Evolutionary conservation across 2,329 filamentous ascomycete species (phyloP), one percentile per base, ranked within the genome.

Genomic region (Aspergillus uvarum): DNA sequence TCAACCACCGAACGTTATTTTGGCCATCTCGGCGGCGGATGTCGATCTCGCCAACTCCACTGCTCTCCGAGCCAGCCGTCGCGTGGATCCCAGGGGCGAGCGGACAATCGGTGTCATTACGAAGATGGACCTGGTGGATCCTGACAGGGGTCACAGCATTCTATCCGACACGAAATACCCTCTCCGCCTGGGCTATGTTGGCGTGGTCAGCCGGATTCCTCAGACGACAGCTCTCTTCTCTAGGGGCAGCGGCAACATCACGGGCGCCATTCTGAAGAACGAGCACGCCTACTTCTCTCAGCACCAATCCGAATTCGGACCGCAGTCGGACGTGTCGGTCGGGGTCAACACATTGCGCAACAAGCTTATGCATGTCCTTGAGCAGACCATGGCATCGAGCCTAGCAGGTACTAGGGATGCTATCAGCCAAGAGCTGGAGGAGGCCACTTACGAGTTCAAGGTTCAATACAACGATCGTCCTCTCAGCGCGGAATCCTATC

Each of bases 401-500:
- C 82, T 99, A 57, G 90, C 95, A 68, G 87, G 87, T 58, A 99
- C 95, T 3, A 91, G 90, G 68, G 92, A 97, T 72, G 92, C 92
- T 10, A 97, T 99, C 66, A 89, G 89, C 63, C 92, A 96, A 73
- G 95, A 99, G 75, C 85, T 99, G 0, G 94, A 97, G 70, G 95
- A 99, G 77, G 93, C 95, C 3, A 94, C 91, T 0, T 99, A 99
- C 72, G 94, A 99, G 76, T 99, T 96, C 83, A 99, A 99, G 75
- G 95, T 99, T 5, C 96, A 99, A 75, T 99, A 99, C 79, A 99
- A 99, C 71, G 95, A 99, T 74, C 88, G 95, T 6, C 92, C 94
- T 1, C 81, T 99, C 38, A 96, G 92, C 54, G 95, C 95, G 2
- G 95, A 99, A 74, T 96, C 94, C 4, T 99, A 99, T 73, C 85